Percentiles rank a stretch among this genome's conserved stretches.
These are phyloP conservation scores for Rhazya stricta DNA, from an alignment of 257 asterid genomes.

Conservation along the genomic window DNA sequence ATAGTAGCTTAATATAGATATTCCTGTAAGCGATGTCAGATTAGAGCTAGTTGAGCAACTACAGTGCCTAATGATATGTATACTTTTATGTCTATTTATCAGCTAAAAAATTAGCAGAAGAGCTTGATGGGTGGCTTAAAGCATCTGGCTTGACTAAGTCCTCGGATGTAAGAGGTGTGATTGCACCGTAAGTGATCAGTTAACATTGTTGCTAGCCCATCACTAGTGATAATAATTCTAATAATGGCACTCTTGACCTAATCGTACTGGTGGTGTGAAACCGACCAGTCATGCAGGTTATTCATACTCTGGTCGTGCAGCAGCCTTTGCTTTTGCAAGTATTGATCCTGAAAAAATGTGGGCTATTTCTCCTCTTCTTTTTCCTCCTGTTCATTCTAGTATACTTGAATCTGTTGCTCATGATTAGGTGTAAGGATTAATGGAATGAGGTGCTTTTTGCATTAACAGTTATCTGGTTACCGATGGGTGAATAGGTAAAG, in stretches of 20 bases:
- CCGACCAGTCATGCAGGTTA: conserved; percentile 94
- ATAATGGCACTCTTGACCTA: conserved; percentile 5
- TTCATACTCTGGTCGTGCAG: conserved; percentile 96
- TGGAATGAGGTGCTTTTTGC: not conserved
- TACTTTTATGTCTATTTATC: conserved; percentile 16
- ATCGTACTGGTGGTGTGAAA: conserved; percentile 23
- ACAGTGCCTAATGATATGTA: conserved; percentile 12
- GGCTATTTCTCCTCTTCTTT: conserved; percentile 14
- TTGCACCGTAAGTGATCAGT: conserved; percentile 83
- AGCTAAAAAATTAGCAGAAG: conserved; percentile 66
- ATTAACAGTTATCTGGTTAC: not conserved
- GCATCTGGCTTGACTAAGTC: conserved; percentile 60
- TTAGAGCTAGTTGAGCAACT: not conserved
- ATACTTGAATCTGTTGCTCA: not conserved
- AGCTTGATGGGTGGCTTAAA: conserved; percentile 86
- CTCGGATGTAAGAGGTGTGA: conserved; percentile 84
- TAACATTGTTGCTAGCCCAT: conserved; percentile 4
- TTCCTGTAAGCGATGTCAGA: not conserved
- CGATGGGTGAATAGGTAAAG: not conserved
- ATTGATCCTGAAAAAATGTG: conserved; percentile 82
- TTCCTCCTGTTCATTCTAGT: not conserved
- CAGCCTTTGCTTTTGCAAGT: conserved; percentile 95
- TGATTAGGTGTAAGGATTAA: not conserved
- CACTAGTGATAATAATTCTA: conserved; percentile 5
- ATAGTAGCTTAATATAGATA: too few relatives aligned